Percentiles rank a stretch among this genome's conserved stretches.
phyloP scores from a whole-genome alignment of 768 basidiomycete genomes.

The Hericium coralloides region DNA sequence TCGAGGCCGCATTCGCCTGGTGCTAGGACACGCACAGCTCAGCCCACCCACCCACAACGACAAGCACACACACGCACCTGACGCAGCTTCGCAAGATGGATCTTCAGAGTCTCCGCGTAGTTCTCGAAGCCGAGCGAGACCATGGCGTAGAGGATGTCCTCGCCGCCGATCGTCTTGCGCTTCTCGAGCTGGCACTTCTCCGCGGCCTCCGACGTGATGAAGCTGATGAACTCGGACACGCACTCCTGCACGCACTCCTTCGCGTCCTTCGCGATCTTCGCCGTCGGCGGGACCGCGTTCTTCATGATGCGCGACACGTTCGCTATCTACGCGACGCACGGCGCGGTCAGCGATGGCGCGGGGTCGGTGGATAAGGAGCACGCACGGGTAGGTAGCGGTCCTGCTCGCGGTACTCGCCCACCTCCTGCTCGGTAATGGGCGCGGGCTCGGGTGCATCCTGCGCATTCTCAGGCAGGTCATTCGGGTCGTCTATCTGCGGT shows the following conservation, averaged over 20 bases:
- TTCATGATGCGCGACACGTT: conserved; percentile 99
- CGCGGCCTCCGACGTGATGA: conserved; percentile 95
- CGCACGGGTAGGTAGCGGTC: conserved; percentile 90
- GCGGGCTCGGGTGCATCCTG: conserved; percentile 39
- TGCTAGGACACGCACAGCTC: conserved; percentile 5
- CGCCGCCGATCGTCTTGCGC: conserved; percentile 95
- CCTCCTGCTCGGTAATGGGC: conserved; percentile 85
- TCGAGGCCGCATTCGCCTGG: conserved; percentile 10
- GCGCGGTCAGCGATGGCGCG: background rate
- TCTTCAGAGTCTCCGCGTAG: conserved; percentile 86
- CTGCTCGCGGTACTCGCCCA: conserved; percentile 92
- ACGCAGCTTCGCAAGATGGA: conserved; percentile 84
- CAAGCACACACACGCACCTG: conserved; percentile 40
- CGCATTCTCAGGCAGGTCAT: conserved; percentile 19
- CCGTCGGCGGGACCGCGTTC: conserved; percentile 74
- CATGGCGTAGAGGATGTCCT: conserved; percentile 97
- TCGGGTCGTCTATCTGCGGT: conserved; percentile 11
- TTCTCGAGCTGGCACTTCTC: conserved; percentile 94
- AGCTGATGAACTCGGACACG: conserved; percentile 95
- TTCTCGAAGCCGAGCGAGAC: conserved; percentile 87
- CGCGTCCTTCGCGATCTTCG: conserved; percentile 96
- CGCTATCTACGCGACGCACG: conserved; percentile 57
- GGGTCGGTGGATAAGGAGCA: conserved; percentile 7
- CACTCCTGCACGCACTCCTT: conserved; percentile 99
- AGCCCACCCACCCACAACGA: background rate